These are phyloP conservation scores for Calycina herbarum DNA, from an alignment of 2,329 filamentous ascomycete species.

Conservation along the genomic window DNA sequence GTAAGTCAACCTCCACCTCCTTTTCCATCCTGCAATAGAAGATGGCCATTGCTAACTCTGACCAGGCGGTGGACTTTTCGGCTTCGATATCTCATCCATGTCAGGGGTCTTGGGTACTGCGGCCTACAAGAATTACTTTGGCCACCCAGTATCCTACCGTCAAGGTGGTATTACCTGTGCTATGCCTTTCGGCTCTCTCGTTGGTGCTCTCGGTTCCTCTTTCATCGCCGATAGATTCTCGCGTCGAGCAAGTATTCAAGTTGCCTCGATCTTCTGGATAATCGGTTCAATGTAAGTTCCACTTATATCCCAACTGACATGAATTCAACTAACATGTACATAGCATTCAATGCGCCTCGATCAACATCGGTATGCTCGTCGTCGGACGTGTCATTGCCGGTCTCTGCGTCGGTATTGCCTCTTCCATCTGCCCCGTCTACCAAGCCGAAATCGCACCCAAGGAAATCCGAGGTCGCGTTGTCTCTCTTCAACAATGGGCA, in stretches of 20 bases:
- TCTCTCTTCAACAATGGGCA: constrained; percentile 68
- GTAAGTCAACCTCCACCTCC: constrained; percentile 38
- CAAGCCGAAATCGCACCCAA: constrained; percentile 64
- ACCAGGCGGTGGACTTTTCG: constrained; percentile 68
- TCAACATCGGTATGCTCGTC: constrained; percentile 69
- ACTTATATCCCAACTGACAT: background rate
- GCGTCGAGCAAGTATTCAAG: constrained; percentile 47
- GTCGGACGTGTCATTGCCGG: constrained; percentile 71
- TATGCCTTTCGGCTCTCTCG: constrained; percentile 72
- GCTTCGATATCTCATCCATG: constrained; percentile 79
- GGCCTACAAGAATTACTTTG: constrained; percentile 72
- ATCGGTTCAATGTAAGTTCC: constrained; percentile 41
- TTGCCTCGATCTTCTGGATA: constrained; percentile 51
- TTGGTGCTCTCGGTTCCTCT: constrained; percentile 58
- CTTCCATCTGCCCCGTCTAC: constrained; percentile 65
- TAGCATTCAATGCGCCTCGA: constrained; percentile 58
- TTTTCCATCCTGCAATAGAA: background rate
- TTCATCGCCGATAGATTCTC: constrained; percentile 56
- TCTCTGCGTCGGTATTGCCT: constrained; percentile 71
- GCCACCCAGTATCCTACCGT: constrained; percentile 55
- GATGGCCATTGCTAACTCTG: background rate
- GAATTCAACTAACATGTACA: background rate
- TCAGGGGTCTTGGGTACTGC: constrained; percentile 65
- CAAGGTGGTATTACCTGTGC: constrained; percentile 72
- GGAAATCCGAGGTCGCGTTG: constrained; percentile 58